A percentile compares a stretch with the other conserved stretches of the same genome.
These are phyloP conservation scores for Pythium sp. DNA, from an alignment of 352 stramenopile species.

Conservation along the genomic window DNA sequence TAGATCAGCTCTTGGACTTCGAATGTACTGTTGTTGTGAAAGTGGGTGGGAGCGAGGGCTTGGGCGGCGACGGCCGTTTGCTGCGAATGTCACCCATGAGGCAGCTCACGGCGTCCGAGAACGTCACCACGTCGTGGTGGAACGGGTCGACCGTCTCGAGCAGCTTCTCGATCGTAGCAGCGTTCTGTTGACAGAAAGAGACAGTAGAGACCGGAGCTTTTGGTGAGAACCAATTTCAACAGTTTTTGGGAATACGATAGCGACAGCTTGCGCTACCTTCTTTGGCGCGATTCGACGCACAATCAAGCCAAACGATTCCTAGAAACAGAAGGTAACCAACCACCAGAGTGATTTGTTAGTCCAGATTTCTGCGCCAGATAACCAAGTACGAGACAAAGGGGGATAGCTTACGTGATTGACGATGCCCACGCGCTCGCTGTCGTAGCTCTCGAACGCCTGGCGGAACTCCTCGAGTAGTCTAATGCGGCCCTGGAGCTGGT, in stretches of 20 bases:
- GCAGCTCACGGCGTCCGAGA: slow-evolving; percentile 51
- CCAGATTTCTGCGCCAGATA: too few relatives aligned
- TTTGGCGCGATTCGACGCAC: slow-evolving; percentile 30
- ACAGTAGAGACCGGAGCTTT: neutral
- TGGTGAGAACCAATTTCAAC: neutral
- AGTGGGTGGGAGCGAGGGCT: neutral
- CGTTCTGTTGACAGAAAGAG: slow-evolving; percentile 7
- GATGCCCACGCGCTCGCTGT: slow-evolving; percentile 56
- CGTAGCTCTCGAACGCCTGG: slow-evolving; percentile 40
- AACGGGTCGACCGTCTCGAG: slow-evolving; percentile 61
- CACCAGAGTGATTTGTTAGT: too few relatives aligned
- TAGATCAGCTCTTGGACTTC: too few relatives aligned
- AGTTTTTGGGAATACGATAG: neutral
- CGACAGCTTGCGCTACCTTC: slow-evolving; percentile 16
- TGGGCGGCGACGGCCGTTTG: slow-evolving; percentile 16
- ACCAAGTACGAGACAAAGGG: neutral
- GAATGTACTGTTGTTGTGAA: slow-evolving; percentile 10
- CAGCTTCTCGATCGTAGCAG: slow-evolving; percentile 38
- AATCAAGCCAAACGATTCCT: slow-evolving; percentile 39
- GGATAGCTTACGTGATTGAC: slow-evolving; percentile 29
- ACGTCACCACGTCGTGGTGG: slow-evolving; percentile 72
- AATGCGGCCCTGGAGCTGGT: slow-evolving; percentile 61
- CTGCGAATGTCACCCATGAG: slow-evolving; percentile 35
- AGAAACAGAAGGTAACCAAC: neutral
- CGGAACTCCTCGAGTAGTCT: slow-evolving; percentile 63